Conservation (phyloP, 2,329 filamentous ascomycete genomes). For the Botrytis aclada region DNA sequence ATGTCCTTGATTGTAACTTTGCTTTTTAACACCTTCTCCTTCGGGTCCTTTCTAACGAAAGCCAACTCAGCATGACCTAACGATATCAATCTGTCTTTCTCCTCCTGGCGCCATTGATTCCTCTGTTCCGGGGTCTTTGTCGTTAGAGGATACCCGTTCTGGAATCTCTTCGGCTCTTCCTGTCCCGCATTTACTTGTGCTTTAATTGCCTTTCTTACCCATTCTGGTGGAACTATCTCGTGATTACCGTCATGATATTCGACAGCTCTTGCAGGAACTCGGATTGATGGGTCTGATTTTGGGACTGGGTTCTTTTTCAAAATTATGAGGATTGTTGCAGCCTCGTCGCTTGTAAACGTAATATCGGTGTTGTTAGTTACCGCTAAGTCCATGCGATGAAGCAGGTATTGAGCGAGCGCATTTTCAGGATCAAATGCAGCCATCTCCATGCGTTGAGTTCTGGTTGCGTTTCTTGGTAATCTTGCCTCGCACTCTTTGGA, state of each 20-base stretch:
- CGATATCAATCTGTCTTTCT: background rate
- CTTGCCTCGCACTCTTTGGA: background rate
- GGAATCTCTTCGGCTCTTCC: background rate
- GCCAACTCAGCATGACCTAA: background rate
- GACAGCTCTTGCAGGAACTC: background rate
- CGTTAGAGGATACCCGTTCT: background rate
- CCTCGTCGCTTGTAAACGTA: background rate
- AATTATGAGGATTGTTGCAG: background rate
- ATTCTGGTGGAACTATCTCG: background rate
- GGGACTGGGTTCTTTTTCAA: background rate
- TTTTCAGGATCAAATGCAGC: background rate
- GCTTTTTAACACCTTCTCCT: background rate
- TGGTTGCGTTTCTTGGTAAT: background rate
- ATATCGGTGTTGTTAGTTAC: background rate
- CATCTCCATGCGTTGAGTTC: background rate
- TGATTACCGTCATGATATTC: background rate
- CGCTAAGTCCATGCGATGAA: background rate
- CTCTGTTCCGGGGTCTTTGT: background rate
- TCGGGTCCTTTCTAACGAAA: background rate
- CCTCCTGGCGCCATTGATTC: background rate
- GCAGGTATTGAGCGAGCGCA: background rate
- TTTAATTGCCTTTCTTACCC: background rate
- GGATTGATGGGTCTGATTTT: background rate
- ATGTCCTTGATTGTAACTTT: background rate
- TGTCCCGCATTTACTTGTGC: background rate